A percentile compares a stretch with the other conserved stretches of the same genome.
phyloP scores from a whole-genome alignment of 345 rosid species.

The Populus simonii region DNA sequence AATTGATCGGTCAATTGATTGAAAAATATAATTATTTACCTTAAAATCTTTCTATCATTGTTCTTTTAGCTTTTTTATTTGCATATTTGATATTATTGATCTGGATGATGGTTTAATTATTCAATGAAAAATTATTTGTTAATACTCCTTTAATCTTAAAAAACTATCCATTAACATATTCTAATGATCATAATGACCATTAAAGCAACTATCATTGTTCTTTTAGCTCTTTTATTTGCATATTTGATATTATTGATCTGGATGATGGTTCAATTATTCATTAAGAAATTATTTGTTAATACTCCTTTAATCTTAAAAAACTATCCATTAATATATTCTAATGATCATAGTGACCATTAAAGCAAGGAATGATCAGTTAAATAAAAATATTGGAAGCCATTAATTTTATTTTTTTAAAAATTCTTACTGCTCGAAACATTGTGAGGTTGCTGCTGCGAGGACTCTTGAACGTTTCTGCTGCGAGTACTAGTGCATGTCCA shows the following conservation, averaged over 20 bases:
- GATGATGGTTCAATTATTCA: too few relatives aligned
- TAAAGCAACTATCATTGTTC: too few relatives aligned
- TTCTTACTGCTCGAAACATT: background rate
- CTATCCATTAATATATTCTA: accelerated
- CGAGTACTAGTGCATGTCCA: too few relatives aligned
- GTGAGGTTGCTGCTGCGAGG: background rate
- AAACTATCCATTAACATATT: too few relatives aligned
- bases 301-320: background rate
- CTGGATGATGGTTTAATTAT: too few relatives aligned
- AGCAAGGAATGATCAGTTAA: background rate
- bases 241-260: background rate
- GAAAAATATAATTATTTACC: background rate
- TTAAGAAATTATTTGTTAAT: background rate
- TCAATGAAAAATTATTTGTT: too few relatives aligned
- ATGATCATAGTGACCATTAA: background rate
- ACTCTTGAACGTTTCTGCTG: background rate
- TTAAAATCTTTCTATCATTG: background rate
- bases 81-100: too few relatives aligned
- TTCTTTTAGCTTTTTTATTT: too few relatives aligned
- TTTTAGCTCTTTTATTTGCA: too few relatives aligned
- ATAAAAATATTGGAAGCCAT: background rate
- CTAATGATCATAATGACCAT: too few relatives aligned
- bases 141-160: too few relatives aligned
- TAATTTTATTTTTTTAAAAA: too few relatives aligned
- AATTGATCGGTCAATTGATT: background rate